Evolutionary conservation across 208 protist species (phyloP), one percentile per base, ranked within the genome.

Genomic region (Acanthamoeba castellanii): DNA sequence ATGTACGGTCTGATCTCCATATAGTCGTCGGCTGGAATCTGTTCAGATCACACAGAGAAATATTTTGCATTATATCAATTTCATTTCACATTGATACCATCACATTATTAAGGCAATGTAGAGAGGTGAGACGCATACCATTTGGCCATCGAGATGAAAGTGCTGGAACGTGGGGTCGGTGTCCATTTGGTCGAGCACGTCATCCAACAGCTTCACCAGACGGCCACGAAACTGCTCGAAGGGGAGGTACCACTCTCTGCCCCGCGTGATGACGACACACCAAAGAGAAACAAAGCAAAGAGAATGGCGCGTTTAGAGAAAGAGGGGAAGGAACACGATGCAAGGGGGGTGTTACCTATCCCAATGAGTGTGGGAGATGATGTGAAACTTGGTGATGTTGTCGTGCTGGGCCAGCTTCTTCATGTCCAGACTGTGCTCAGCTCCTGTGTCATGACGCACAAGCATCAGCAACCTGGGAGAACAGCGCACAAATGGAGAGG

Each of bases 121-220:
- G n/a, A 27, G 5, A 66, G 59, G 25, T 2, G 59, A 66, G 25
- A 27, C 14, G 25, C 20, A 66, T 68, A 91, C 85, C 89, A 94
- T 74, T 81, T 94, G 89, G 61, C 89, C 89, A 81, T 94, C 89
- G 30, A 94, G 68, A 42, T 94, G 66, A n/a, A 94, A 94, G 50
- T 94, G 89, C 32, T 94, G 45, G 66, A 94, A 94, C 8, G 42
- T 81, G 18, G 66, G 47, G 47, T 82, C 45, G 68, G 11, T 22
- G 27, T 94, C 68, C 2, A 94, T 76, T 18, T 27, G 22, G 32
- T 59, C 89, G 30, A 94, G 59, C 66, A 94, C 89, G 47, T 50
- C 68, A 37, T 94, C 89, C 42, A 94, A 34, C 42, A 94, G 66
- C 66, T 81, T 74, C 27, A 94, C 89, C 42, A 94, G 66, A 20